Conservation (phyloP, 768 basidiomycete species). For the Trametes cingulata region DNA sequence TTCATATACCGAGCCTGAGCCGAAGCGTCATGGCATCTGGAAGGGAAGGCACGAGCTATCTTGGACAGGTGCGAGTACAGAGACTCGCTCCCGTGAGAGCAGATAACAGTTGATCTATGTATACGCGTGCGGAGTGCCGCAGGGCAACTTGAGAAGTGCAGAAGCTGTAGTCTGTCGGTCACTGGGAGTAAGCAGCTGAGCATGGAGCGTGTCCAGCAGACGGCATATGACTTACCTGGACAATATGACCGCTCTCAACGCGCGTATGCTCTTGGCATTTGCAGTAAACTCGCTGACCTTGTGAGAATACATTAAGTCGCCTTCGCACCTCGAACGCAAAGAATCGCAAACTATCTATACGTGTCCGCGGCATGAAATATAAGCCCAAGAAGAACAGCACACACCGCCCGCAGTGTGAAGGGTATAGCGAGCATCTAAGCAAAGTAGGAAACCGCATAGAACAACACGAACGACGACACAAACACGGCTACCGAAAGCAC, state of each 20-base stretch:
- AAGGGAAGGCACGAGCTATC: neutral
- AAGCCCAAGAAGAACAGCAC: neutral
- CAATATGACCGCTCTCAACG: neutral
- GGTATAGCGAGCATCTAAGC: neutral
- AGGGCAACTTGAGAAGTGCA: neutral
- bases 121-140: neutral
- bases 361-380: neutral
- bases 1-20: too few relatives aligned
- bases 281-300: neutral
- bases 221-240: neutral
- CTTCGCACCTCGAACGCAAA: too few relatives aligned
- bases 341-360: too few relatives aligned
- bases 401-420: neutral
- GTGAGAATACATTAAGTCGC: neutral
- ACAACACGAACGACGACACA: constrained; percentile 13
- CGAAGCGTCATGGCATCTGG: neutral
- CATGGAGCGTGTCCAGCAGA: too few relatives aligned
- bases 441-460: neutral
- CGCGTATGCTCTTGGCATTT: neutral
- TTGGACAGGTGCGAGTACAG: too few relatives aligned
- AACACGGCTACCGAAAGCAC: constrained; percentile 10
- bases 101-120: neutral
- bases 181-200: too few relatives aligned
- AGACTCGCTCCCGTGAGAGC: neutral
- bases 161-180: too few relatives aligned